Conservation (phyloP, 257 asterid genomes). For the Lithospermum erythrorhizon region DNA sequence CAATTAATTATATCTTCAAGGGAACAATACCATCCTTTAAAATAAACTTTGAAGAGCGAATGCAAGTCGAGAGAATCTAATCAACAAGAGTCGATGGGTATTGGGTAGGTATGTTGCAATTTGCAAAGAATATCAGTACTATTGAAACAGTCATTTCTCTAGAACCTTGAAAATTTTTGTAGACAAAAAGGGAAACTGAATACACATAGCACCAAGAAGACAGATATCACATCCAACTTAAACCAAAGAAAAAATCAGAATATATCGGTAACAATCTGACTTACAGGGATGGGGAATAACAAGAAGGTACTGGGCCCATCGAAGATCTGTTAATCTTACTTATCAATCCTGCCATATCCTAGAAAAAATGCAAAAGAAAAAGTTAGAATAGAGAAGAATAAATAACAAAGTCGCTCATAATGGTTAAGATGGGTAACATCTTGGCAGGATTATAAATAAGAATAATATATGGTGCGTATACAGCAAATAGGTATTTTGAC, state of each 20-base stretch:
- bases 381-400: neutral
- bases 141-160: too few species aligned
- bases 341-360: slow-evolving; percentile 99
- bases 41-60: neutral
- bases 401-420: neutral
- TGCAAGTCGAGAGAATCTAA: neutral
- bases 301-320: slow-evolving; percentile 91
- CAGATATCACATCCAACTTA: too few species aligned
- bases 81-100: too few species aligned
- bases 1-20: neutral
- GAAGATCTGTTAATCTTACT: slow-evolving; percentile 95
- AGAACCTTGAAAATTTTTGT: too few species aligned
- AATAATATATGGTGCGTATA: neutral
- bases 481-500: neutral
- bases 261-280: slow-evolving; percentile 15
- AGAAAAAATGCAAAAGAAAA: slow-evolving; percentile 18
- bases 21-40: neutral
- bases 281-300: slow-evolving; percentile 92
- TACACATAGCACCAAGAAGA: too few species aligned
- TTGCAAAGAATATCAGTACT: too few species aligned
- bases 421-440: neutral
- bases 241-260: neutral
- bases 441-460: neutral
- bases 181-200: too few species aligned
- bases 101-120: too few species aligned